phyloP scores from a whole-genome alignment of 306 rosid species.

The Fragaria iinumae region DNA sequence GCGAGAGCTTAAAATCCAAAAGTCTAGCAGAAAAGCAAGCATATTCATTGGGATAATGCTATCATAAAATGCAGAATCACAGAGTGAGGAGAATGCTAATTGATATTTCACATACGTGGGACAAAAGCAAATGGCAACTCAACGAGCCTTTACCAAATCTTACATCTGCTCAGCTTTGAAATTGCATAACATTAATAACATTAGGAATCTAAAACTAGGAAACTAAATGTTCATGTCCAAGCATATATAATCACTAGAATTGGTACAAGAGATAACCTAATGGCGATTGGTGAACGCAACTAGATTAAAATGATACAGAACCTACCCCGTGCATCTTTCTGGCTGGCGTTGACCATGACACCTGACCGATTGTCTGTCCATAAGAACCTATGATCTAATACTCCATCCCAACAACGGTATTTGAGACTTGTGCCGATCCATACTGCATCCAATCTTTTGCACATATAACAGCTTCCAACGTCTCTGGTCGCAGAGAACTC shows the following conservation, averaged over 20 bases:
- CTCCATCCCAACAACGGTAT: constrained; percentile 56
- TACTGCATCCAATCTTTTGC: constrained; percentile 92
- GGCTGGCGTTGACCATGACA: constrained; percentile 29
- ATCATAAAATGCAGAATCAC: neutral
- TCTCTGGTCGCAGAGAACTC: constrained; percentile 78
- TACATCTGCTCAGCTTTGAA: neutral
- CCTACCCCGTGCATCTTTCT: constrained; percentile 23
- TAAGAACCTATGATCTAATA: constrained; percentile 39
- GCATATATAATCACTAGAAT: neutral
- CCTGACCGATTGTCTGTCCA: constrained; percentile 2
- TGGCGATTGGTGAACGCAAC: constrained; percentile 21
- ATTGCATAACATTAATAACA: neutral
- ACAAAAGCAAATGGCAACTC: neutral
- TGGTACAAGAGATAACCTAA: constrained; percentile 10
- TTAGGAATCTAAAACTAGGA: constrained; percentile 22
- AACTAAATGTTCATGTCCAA: constrained; percentile 30
- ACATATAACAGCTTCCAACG: constrained; percentile 84
- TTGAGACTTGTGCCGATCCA: constrained; percentile 44
- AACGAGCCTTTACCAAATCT: neutral
- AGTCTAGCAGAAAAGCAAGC: neutral
- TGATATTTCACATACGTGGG: neutral
- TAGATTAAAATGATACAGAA: constrained; percentile 24
- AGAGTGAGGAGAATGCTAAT: neutral
- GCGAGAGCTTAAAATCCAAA: neutral
- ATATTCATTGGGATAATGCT: neutral